Conservation (phyloP, 1,284 basidiomycete species). For the Afroboletus lepidellus region DNA sequence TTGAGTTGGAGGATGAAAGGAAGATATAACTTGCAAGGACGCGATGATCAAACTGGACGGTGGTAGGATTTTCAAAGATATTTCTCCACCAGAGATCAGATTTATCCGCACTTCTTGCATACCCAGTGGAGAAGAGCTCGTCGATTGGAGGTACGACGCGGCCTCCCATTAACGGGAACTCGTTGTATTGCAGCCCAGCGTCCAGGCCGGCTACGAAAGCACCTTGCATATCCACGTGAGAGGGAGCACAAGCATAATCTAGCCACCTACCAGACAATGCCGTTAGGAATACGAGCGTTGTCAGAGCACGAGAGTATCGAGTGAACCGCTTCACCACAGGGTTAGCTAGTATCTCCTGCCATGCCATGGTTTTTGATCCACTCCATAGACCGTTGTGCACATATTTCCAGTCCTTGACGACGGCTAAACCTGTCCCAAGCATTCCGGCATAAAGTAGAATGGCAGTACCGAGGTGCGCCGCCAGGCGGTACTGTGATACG, state of each 20-base stretch:
- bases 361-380: slow-evolving; percentile 43
- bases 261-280: slow-evolving; percentile 75
- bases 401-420: slow-evolving; percentile 81
- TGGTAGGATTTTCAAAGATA: slow-evolving; percentile 95
- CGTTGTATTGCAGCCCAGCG: slow-evolving; percentile 95
- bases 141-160: slow-evolving; percentile 77
- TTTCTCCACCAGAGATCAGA: slow-evolving; percentile 90
- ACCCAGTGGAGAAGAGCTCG: slow-evolving; percentile 82
- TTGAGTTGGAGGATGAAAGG: neutral
- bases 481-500: slow-evolving; percentile 95
- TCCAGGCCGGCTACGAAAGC: slow-evolving; percentile 98
- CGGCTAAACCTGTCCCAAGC: slow-evolving; percentile 79
- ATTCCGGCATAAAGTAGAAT: slow-evolving; percentile 91
- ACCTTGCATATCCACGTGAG: slow-evolving; percentile 47
- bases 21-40: slow-evolving; percentile 64
- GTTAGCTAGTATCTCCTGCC: slow-evolving; percentile 55
- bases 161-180: slow-evolving; percentile 97
- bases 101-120: slow-evolving; percentile 65
- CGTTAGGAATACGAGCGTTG: slow-evolving; percentile 83
- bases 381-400: slow-evolving; percentile 47
- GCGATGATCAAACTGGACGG: slow-evolving; percentile 96
- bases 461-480: slow-evolving; percentile 90
- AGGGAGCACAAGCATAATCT: neutral
- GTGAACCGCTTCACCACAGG: slow-evolving; percentile 62
- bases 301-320: slow-evolving; percentile 58